Conservation (phyloP, 495 filamentous ascomycete genomes). For the Lasiosphaeriaceae sp. region DNA sequence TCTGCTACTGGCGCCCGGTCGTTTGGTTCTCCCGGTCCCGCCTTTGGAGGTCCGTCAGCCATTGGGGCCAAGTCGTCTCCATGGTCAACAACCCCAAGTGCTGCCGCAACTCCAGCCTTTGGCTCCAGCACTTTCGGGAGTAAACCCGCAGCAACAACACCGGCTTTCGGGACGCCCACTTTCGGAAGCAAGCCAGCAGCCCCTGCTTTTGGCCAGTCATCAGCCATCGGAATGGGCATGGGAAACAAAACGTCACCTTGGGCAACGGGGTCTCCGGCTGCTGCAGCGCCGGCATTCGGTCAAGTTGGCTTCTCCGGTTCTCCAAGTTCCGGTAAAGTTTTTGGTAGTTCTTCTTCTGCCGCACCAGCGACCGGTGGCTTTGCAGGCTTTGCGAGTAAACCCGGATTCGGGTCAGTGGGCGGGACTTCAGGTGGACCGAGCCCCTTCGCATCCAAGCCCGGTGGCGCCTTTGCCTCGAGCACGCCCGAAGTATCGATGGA, state of each 20-base stretch:
- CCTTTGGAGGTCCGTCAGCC: slow-evolving; percentile 35
- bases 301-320: slow-evolving; percentile 31
- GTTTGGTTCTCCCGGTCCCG: too few relatives aligned
- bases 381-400: slow-evolving; percentile 54
- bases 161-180: slow-evolving; percentile 32
- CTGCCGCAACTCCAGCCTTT: slow-evolving; percentile 32
- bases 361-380: slow-evolving; percentile 46
- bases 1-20: slow-evolving; percentile 11
- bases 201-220: slow-evolving; percentile 45
- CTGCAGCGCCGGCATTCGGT: slow-evolving; percentile 36
- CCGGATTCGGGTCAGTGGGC: slow-evolving; percentile 51
- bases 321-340: slow-evolving; percentile 22
- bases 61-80: slow-evolving; percentile 40
- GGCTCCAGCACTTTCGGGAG: slow-evolving; percentile 37
- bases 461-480: slow-evolving; percentile 36
- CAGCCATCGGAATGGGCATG: slow-evolving; percentile 33
- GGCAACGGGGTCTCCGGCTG: slow-evolving; percentile 29
- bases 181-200: slow-evolving; percentile 35
- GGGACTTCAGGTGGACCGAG: slow-evolving; percentile 34
- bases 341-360: slow-evolving; percentile 28
- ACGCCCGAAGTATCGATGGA: slow-evolving; percentile 39
- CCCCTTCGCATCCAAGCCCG: slow-evolving; percentile 48
- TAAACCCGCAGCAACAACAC: slow-evolving; percentile 28
- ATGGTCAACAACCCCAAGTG: slow-evolving; percentile 29
- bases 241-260: slow-evolving; percentile 39